A percentile compares a stretch with the other conserved stretches of the same genome.
Conservation (phyloP, 1,139 yeast species). For the Chernovozyma sophiae-reginae region DNA sequence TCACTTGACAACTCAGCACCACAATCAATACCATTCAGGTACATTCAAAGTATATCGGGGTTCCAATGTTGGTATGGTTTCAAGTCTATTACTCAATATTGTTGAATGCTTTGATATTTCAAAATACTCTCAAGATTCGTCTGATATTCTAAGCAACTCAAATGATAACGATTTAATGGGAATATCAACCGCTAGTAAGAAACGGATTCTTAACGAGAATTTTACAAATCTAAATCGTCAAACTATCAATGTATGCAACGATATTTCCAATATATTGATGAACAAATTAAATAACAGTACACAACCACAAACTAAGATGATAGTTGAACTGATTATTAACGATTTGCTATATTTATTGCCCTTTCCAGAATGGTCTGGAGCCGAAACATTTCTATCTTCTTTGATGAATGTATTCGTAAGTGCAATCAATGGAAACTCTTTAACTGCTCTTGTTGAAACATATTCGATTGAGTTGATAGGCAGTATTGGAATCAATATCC, state of each 20-base stretch:
- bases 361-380: constrained; percentile 59
- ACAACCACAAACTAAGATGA: not conserved
- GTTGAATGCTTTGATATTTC: constrained; percentile 37
- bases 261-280: constrained; percentile 37
- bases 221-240: constrained; percentile 7
- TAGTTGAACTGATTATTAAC: constrained; percentile 49
- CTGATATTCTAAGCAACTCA: not conserved
- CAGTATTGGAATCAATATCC: constrained; percentile 46
- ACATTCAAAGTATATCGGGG: constrained; percentile 43
- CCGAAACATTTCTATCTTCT: constrained; percentile 45
- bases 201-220: constrained; percentile 1
- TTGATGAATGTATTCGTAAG: constrained; percentile 39
- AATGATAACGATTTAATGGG: constrained; percentile 4
- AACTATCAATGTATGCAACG: constrained; percentile 18
- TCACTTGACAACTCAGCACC: not conserved
- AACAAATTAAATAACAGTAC: constrained; percentile 29
- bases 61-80: constrained; percentile 42
- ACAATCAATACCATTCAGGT: constrained; percentile 29
- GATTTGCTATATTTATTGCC: constrained; percentile 50
- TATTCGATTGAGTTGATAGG: constrained; percentile 55
- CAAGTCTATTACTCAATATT: constrained; percentile 42
- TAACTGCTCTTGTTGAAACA: constrained; percentile 38
- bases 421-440: constrained; percentile 23
- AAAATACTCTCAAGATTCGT: constrained; percentile 4
- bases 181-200: not conserved